Percentiles rank a stretch among this genome's conserved stretches.
Conservation (phyloP, 2,329 filamentous ascomycete genomes). For the Pseudomassariella vexata region DNA sequence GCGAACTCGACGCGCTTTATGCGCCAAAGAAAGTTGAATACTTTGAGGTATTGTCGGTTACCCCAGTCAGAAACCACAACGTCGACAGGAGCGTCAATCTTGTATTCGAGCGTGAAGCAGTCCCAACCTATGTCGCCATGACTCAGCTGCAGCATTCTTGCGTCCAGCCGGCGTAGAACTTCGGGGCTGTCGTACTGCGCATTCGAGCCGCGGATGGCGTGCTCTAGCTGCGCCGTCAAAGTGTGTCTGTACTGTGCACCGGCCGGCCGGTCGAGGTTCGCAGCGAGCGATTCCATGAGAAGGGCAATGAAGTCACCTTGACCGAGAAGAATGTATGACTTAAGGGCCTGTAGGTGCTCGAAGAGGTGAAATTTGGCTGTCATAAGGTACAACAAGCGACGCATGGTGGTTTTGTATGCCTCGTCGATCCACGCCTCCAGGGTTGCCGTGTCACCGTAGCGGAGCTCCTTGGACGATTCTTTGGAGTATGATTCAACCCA, state of each 20-base stretch:
- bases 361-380: conserved; percentile 91
- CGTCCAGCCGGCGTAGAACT: conserved; percentile 84
- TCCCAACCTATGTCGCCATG: conserved; percentile 99
- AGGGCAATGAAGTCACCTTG: conserved; percentile 97
- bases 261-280: conserved; percentile 91
- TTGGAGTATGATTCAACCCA: conserved; percentile 98
- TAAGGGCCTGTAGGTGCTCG: conserved; percentile 83
- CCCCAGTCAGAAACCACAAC: conserved; percentile 96
- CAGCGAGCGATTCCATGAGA: conserved; percentile 91
- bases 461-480: conserved; percentile 81
- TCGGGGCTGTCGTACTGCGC: conserved; percentile 93
- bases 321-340: conserved; percentile 89
- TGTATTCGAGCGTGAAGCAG: conserved; percentile 97
- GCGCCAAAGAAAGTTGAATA: conserved; percentile 98
- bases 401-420: conserved; percentile 97
- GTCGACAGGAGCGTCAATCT: conserved; percentile 92
- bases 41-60: conserved; percentile 92
- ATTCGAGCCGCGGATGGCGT: conserved; percentile 94
- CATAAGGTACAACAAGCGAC: conserved; percentile 88
- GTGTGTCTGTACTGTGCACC: conserved; percentile 96
- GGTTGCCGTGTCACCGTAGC: conserved; percentile 87
- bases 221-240: conserved; percentile 93
- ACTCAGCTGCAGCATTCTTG: conserved; percentile 94
- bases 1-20: conserved; percentile 97
- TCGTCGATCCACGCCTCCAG: conserved; percentile 92